Conservation (phyloP, 2,329 filamentous ascomycete species). For the Rhexocercosporidium sp. region DNA sequence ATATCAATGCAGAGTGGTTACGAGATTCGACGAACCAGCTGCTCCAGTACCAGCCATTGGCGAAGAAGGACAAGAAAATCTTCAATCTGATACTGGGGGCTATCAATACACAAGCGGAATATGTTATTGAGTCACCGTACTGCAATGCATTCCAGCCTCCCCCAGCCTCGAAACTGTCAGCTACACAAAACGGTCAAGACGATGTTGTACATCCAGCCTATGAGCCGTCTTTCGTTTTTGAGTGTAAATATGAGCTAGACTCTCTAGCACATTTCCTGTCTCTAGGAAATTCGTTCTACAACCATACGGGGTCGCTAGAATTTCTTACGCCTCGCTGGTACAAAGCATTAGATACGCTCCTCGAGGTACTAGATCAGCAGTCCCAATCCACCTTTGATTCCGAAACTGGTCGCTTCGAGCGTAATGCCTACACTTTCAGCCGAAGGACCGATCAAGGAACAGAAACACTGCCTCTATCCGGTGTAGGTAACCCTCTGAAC, state of each 20-base stretch:
- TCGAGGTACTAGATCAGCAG: constrained; percentile 78
- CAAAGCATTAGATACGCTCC: constrained; percentile 73
- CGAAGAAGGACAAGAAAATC: constrained; percentile 79
- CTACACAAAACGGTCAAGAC: constrained; percentile 78
- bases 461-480: constrained; percentile 83
- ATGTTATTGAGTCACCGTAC: constrained; percentile 92
- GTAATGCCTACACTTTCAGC: constrained; percentile 87
- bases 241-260: constrained; percentile 99
- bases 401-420: constrained; percentile 64
- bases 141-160: constrained; percentile 99
- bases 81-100: constrained; percentile 85
- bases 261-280: constrained; percentile 91
- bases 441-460: constrained; percentile 81
- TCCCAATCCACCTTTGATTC: constrained; percentile 80
- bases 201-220: constrained; percentile 87
- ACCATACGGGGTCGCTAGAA: constrained; percentile 75
- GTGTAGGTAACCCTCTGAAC: constrained; percentile 90
- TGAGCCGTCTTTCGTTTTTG: constrained; percentile 85
- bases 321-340: constrained; percentile 84
- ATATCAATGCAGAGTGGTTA: constrained; percentile 93
- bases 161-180: constrained; percentile 74
- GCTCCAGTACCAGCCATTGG: constrained; percentile 84
- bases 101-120: constrained; percentile 95
- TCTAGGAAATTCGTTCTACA: constrained; percentile 84
- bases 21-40: constrained; percentile 94